A percentile compares a stretch with the other conserved stretches of the same genome.
These are phyloP conservation scores for Apophysomyces variabilis DNA, from an alignment of 371 early-diverging fungal genomes.

Conservation along the genomic window DNA sequence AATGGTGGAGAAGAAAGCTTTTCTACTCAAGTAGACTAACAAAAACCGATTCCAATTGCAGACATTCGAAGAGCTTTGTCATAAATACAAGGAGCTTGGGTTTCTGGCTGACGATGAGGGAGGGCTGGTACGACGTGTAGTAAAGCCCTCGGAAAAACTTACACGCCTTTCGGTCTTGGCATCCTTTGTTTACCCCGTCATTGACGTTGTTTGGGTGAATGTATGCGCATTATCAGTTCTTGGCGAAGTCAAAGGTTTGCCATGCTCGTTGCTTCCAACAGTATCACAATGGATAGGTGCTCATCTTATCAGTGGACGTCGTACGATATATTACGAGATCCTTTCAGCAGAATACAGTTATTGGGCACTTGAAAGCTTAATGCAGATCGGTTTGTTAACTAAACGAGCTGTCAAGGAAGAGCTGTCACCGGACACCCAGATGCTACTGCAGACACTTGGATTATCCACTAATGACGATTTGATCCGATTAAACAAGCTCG, in stretches of 20 bases:
- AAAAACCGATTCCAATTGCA: not conserved
- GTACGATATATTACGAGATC: constrained; percentile 43
- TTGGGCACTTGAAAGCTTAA: constrained; percentile 21
- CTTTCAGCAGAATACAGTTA: constrained; percentile 35
- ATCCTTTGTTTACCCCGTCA: constrained; percentile 36
- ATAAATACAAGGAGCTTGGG: constrained; percentile 41
- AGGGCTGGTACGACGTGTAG: constrained; percentile 23
- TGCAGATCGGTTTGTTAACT: constrained; percentile 24
- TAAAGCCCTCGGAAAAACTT: not conserved
- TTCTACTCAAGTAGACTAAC: too few species aligned
- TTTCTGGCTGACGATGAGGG: constrained; percentile 28
- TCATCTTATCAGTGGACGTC: constrained; percentile 41
- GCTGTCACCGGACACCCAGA: constrained; percentile 37
- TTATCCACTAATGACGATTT: constrained; percentile 34
- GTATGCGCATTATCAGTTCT: constrained; percentile 33
- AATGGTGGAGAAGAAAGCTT: not conserved
- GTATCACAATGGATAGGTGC: constrained; percentile 42
- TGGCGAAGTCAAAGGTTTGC: constrained; percentile 27
- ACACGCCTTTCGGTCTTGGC: constrained; percentile 30
- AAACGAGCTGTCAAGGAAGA: constrained; percentile 25
- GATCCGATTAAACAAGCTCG: constrained; percentile 8
- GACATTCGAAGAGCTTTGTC: constrained; percentile 8
- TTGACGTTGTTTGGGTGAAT: constrained; percentile 39
- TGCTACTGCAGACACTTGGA: constrained; percentile 35
- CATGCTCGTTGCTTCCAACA: constrained; percentile 28